A percentile compares a stretch with the other conserved stretches of the same genome.
These are phyloP conservation scores for Mrakia blollopis DNA, from an alignment of 768 basidiomycete species.

Conservation along the genomic window DNA sequence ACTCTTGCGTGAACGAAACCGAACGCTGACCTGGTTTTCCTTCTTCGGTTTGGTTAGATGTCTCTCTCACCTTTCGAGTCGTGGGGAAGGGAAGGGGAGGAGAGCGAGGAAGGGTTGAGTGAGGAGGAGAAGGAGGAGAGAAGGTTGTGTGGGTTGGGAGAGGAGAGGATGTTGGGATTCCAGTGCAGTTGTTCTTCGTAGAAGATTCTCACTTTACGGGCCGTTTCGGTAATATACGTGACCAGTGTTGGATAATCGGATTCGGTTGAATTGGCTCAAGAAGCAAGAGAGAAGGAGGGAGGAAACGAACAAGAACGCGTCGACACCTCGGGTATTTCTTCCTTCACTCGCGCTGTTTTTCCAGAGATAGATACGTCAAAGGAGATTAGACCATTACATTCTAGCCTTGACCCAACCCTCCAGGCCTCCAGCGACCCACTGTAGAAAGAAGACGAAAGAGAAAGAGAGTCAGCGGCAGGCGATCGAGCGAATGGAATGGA, in stretches of 20 bases:
- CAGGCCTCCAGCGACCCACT: constrained; percentile 86
- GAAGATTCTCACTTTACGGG: too few relatives aligned
- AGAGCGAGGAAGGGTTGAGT: neutral
- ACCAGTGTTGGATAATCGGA: too few relatives aligned
- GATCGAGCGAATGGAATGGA: too few relatives aligned
- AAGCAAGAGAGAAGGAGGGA: too few relatives aligned
- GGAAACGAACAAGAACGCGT: too few relatives aligned
- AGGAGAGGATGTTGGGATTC: constrained; percentile 22
- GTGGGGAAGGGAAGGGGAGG: constrained; percentile 61
- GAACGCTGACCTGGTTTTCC: neutral
- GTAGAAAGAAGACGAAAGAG: neutral
- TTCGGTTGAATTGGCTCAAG: too few relatives aligned
- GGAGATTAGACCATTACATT: constrained; percentile 17
- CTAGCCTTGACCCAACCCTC: constrained; percentile 70
- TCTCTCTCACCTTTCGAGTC: constrained; percentile 74
- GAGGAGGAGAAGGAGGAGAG: constrained; percentile 29
- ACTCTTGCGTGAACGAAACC: too few relatives aligned
- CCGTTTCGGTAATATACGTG: too few relatives aligned
- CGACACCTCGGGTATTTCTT: too few relatives aligned
- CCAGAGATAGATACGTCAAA: too few relatives aligned
- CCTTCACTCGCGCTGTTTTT: too few relatives aligned
- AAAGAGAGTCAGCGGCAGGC: neutral
- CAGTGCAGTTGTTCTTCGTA: constrained; percentile 31
- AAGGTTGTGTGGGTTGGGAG: constrained; percentile 27
- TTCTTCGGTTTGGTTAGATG: constrained; percentile 58